Percentiles rank a stretch among this genome's conserved stretches.
phyloP scores from a whole-genome alignment of 495 filamentous ascomycete genomes.

The Amorphotheca resinae region DNA sequence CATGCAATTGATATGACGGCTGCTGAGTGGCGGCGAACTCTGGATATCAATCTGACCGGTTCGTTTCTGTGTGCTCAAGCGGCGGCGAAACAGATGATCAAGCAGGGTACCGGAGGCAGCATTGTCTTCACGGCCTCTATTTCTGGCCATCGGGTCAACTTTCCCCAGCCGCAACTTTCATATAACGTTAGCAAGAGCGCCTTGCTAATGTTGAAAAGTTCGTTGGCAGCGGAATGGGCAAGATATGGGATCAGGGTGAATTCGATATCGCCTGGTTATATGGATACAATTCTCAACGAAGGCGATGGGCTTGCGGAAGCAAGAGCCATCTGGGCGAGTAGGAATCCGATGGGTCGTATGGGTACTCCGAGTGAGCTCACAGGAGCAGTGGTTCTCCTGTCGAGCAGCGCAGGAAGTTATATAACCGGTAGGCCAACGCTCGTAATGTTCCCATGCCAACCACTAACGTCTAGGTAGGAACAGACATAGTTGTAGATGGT shows the following conservation, averaged over 20 bases:
- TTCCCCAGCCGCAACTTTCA: conserved; percentile 41
- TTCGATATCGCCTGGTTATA: conserved; percentile 60
- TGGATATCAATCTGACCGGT: conserved; percentile 60
- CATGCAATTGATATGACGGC: conserved; percentile 42
- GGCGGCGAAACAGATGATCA: conserved; percentile 41
- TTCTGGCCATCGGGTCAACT: conserved; percentile 54
- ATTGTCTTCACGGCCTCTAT: conserved; percentile 59
- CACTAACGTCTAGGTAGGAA: conserved; percentile 5
- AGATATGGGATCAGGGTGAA: conserved; percentile 55
- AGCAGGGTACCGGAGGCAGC: conserved; percentile 36
- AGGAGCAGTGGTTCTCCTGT: conserved; percentile 53
- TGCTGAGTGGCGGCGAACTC: conserved; percentile 41
- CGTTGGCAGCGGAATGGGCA: conserved; percentile 55
- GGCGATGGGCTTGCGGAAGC: conserved; percentile 44
- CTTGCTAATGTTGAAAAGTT: conserved; percentile 43
- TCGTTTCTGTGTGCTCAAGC: conserved; percentile 58
- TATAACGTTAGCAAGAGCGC: conserved; percentile 64
- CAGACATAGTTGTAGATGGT: conserved; percentile 30
- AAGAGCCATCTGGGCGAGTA: conserved; percentile 42
- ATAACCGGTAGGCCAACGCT: conserved; percentile 39
- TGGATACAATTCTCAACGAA: conserved; percentile 70
- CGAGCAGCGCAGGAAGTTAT: conserved; percentile 50
- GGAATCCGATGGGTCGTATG: conserved; percentile 58
- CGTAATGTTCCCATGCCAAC: neutral
- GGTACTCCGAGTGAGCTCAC: conserved; percentile 50